These are phyloP conservation scores for Coemansia interrupta DNA, from an alignment of 192 early-diverging fungal genomes.

Conservation along the genomic window DNA sequence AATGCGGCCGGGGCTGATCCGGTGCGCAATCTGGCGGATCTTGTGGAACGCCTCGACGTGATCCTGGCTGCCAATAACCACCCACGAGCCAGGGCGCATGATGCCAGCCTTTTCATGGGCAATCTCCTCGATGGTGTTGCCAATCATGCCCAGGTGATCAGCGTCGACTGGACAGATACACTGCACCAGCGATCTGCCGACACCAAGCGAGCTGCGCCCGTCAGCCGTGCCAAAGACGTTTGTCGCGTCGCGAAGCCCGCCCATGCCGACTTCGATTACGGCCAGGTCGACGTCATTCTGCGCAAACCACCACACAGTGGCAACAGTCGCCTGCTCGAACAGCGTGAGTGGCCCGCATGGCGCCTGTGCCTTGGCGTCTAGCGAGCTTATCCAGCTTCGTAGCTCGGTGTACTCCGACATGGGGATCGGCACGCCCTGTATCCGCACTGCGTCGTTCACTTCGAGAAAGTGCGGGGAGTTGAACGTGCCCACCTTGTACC, in stretches of 20 bases:
- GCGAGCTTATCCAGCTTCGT: conserved; percentile 32
- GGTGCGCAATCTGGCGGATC: conserved; percentile 37
- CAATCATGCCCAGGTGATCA: conserved; percentile 75
- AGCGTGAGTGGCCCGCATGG: conserved; percentile 46
- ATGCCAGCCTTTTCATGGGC: conserved; percentile 79
- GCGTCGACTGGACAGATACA: conserved; percentile 66
- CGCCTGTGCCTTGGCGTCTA: conserved; percentile 37
- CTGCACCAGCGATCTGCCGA: conserved; percentile 44
- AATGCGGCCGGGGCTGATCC: conserved; percentile 28
- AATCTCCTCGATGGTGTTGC: conserved; percentile 63
- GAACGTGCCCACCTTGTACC: conserved; percentile 61
- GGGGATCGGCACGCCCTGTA: conserved; percentile 56
- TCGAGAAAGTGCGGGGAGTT: conserved; percentile 75
- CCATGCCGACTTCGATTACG: conserved; percentile 81
- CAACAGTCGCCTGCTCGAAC: conserved; percentile 72
- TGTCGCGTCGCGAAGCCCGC: conserved; percentile 76
- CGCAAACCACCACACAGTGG: conserved; percentile 60
- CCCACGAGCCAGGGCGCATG: conserved; percentile 54
- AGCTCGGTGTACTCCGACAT: conserved; percentile 40
- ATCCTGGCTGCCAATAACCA: conserved; percentile 41
- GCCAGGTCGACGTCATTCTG: conserved; percentile 63
- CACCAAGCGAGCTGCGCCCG: conserved; percentile 49
- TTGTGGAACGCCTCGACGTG: conserved; percentile 36
- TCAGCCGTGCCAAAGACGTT: conserved; percentile 62
- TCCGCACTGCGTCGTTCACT: conserved; percentile 62